These are phyloP conservation scores for Schwanniomyces vanrijiae DNA, from an alignment of 805 yeast genomes.

Conservation along the genomic window DNA sequence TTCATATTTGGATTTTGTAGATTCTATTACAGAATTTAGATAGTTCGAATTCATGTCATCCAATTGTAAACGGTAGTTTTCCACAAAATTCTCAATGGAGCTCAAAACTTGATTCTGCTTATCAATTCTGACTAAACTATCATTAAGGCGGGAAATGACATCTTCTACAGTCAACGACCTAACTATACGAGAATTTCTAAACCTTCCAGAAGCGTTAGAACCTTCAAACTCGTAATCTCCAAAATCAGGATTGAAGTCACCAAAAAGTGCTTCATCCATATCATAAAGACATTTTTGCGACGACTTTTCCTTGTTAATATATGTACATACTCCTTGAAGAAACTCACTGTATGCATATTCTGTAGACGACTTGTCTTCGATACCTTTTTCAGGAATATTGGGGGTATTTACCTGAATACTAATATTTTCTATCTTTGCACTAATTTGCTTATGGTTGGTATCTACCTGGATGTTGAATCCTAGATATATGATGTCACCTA, in stretches of 20 bases:
- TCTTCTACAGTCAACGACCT: constrained; percentile 55
- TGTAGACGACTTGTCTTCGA: constrained; percentile 14
- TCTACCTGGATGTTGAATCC: constrained; percentile 83
- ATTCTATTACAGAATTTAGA: constrained; percentile 6
- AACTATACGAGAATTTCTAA: constrained; percentile 58
- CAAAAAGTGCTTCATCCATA: constrained; percentile 48
- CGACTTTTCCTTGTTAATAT: constrained; percentile 13
- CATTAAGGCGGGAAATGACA: constrained; percentile 53
- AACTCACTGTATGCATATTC: constrained; percentile 37
- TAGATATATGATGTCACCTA: constrained; percentile 87
- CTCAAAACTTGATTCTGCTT: constrained; percentile 56
- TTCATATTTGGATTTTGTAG: constrained; percentile 15
- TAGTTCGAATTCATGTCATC: constrained; percentile 24
- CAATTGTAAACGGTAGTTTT: constrained; percentile 41
- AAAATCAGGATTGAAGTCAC: constrained; percentile 51
- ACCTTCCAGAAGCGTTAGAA: constrained; percentile 54
- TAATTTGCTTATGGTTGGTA: constrained; percentile 78
- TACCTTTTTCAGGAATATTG: neutral
- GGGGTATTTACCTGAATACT: constrained; percentile 1
- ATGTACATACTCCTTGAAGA: constrained; percentile 28
- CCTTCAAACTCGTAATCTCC: constrained; percentile 54
- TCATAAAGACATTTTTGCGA: constrained; percentile 40
- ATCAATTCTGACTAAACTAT: constrained; percentile 57
- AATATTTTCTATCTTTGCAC: constrained; percentile 78
- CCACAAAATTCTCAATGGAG: constrained; percentile 55